phyloP scores from a whole-genome alignment of 495 filamentous ascomycete species.

The Lophiotrema nucula region DNA sequence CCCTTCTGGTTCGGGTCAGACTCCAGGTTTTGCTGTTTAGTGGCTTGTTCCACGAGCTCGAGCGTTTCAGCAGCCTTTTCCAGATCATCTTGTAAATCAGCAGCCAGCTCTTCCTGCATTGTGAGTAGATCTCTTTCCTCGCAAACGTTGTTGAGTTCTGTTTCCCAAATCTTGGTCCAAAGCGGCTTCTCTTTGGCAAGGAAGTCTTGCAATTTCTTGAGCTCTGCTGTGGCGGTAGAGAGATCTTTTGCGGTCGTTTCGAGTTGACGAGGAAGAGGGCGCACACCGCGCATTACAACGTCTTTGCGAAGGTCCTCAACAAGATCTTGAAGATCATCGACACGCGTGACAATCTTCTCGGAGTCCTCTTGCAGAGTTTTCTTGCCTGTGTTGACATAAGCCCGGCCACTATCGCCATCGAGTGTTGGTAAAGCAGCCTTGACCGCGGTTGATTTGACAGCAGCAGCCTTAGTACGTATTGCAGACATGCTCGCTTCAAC shows the following conservation, averaged over 20 bases:
- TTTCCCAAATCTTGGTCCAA: constrained; percentile 99
- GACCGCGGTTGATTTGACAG: constrained; percentile 72
- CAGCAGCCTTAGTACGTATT: constrained; percentile 73
- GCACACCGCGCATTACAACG: constrained; percentile 88
- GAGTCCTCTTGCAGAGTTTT: constrained; percentile 79
- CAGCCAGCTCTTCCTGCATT: constrained; percentile 88
- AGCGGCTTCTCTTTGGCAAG: constrained; percentile 87
- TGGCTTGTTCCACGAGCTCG: constrained; percentile 90
- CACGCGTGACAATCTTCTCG: constrained; percentile 80
- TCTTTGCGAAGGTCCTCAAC: constrained; percentile 98
- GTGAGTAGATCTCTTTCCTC: constrained; percentile 91
- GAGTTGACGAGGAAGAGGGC: constrained; percentile 86
- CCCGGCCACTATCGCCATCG: constrained; percentile 70
- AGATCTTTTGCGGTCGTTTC: constrained; percentile 87
- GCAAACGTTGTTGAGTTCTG: constrained; percentile 89
- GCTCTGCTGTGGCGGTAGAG: constrained; percentile 71
- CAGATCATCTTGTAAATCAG: constrained; percentile 89
- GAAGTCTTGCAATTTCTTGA: constrained; percentile 94
- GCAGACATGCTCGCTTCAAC: constrained; percentile 81
- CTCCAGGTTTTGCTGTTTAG: constrained; percentile 88
- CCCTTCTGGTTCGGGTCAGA: constrained; percentile 6
- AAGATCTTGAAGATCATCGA: constrained; percentile 93
- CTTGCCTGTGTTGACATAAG: constrained; percentile 82
- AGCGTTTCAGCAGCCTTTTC: constrained; percentile 93
- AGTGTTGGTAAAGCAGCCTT: constrained; percentile 63